These are phyloP conservation scores for Phanerochaete carnosa DNA, from an alignment of 768 basidiomycete genomes.

Conservation along the genomic window DNA sequence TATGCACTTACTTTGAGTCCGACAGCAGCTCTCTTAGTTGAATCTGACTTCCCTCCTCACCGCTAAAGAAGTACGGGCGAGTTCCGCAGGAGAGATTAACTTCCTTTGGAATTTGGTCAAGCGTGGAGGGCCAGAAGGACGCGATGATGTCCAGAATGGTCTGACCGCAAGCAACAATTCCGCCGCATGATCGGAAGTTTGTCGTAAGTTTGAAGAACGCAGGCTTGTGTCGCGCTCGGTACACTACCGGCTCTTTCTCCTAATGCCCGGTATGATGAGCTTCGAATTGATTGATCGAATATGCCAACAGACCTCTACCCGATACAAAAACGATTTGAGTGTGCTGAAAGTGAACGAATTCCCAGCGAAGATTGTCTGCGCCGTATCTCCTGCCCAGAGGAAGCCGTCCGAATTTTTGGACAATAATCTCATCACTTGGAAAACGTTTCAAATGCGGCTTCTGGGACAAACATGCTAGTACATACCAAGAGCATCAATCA, in stretches of 20 bases:
- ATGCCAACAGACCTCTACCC: slow-evolving; percentile 43
- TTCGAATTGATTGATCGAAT: not conserved
- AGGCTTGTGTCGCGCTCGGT: slow-evolving; percentile 17
- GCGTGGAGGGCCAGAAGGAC: slow-evolving; percentile 59
- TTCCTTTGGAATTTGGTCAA: slow-evolving; percentile 58
- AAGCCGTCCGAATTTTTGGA: slow-evolving; percentile 64
- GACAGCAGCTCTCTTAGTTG: slow-evolving; percentile 58
- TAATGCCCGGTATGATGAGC: not conserved
- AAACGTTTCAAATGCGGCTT: not conserved
- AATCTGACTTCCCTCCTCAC: slow-evolving; percentile 39
- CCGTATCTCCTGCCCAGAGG: slow-evolving; percentile 81
- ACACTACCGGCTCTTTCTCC: not conserved
- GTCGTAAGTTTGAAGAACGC: slow-evolving; percentile 52
- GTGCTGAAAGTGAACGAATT: slow-evolving; percentile 73
- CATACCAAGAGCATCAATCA: slow-evolving; percentile 61
- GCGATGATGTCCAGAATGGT: slow-evolving; percentile 60
- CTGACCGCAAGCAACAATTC: slow-evolving; percentile 72
- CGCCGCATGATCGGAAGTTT: slow-evolving; percentile 72
- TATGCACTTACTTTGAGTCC: slow-evolving; percentile 37
- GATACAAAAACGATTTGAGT: slow-evolving; percentile 62
- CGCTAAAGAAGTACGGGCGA: slow-evolving; percentile 52
- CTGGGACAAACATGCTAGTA: not conserved
- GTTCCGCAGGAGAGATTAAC: slow-evolving; percentile 49
- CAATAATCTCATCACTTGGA: slow-evolving; percentile 59
- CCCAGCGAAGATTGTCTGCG: slow-evolving; percentile 72